Percentiles rank a stretch among this genome's conserved stretches.
These are phyloP conservation scores for Phlebiopsis flavidoalba DNA, from an alignment of 768 basidiomycete genomes.

Conservation along the genomic window DNA sequence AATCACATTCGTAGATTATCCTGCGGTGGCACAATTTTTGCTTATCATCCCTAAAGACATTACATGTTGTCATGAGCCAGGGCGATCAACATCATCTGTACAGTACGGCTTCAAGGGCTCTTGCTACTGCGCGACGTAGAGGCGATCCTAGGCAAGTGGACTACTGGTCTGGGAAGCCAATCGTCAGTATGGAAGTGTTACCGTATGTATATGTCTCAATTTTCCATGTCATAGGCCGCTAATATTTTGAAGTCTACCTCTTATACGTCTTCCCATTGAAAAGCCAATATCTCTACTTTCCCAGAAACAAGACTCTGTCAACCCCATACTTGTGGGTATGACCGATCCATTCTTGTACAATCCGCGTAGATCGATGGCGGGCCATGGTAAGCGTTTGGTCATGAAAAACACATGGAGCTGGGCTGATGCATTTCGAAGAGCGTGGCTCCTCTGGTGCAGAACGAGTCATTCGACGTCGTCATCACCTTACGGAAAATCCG, in stretches of 20 bases:
- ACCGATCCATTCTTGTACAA: slow-evolving; percentile 91
- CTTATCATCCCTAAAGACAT: slow-evolving; percentile 76
- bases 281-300: slow-evolving; percentile 57
- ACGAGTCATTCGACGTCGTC: slow-evolving; percentile 77
- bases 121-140: slow-evolving; percentile 70
- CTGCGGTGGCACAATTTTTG: slow-evolving; percentile 83
- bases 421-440: slow-evolving; percentile 29
- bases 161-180: slow-evolving; percentile 83
- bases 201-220: slow-evolving; percentile 47
- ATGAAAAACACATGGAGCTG: neutral
- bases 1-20: slow-evolving; percentile 53
- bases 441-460: slow-evolving; percentile 69
- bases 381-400: slow-evolving; percentile 43
- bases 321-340: slow-evolving; percentile 49
- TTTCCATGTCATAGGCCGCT: slow-evolving; percentile 10
- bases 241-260: slow-evolving; percentile 48
- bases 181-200: slow-evolving; percentile 72
- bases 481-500: slow-evolving; percentile 86
- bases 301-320: slow-evolving; percentile 28
- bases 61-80: slow-evolving; percentile 63
- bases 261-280: slow-evolving; percentile 67
- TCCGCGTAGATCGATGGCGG: slow-evolving; percentile 59
- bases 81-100: slow-evolving; percentile 81
- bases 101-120: slow-evolving; percentile 63
- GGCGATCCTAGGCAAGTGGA: slow-evolving; percentile 67